Evolutionary conservation across 805 yeast species (phyloP).

Genomic region (Hanseniaspora pseudoguilliermondii): DNA sequence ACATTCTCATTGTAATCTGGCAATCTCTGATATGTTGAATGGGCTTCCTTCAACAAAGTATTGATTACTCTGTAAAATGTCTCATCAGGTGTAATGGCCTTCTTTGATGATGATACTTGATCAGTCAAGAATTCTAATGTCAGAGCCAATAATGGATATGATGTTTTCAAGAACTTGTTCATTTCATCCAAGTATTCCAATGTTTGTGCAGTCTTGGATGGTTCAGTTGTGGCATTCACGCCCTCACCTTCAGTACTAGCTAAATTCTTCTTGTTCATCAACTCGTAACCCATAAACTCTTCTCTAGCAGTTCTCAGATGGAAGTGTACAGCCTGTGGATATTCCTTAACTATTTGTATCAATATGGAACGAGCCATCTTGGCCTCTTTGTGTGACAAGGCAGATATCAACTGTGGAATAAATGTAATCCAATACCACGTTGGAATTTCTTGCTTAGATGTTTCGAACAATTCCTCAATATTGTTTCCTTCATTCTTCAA

Average conservation of each 20-base stretch:
- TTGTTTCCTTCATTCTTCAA: constrained; percentile 77
- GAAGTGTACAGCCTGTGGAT: constrained; percentile 95
- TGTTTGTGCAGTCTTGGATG: constrained; percentile 44
- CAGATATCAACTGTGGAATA: constrained; percentile 83
- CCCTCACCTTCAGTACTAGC: constrained; percentile 16
- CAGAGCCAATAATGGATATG: constrained; percentile 84
- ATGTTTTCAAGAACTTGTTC: constrained; percentile 89
- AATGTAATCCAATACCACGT: constrained; percentile 99
- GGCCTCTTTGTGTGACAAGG: constrained; percentile 85
- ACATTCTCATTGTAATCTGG: constrained; percentile 83
- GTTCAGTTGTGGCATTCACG: constrained; percentile 2
- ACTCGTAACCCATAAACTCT: constrained; percentile 68
- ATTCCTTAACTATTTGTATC: constrained; percentile 85
- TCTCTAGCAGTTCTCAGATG: constrained; percentile 90
- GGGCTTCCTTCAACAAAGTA: constrained; percentile 85
- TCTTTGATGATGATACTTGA: constrained; percentile 86
- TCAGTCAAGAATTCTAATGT: constrained; percentile 91
- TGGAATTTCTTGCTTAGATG: constrained; percentile 90
- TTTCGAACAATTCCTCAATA: constrained; percentile 75
- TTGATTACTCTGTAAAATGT: constrained; percentile 90
- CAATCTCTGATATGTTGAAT: constrained; percentile 74
- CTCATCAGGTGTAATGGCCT: constrained; percentile 75
- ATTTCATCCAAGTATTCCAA: constrained; percentile 90
- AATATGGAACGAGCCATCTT: constrained; percentile 74
- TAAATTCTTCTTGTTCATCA: constrained; percentile 21